Base-by-base conservation (phyloP, 2,329 filamentous ascomycete genomes). In the Cylindrodendrum hubeiense region DNA sequence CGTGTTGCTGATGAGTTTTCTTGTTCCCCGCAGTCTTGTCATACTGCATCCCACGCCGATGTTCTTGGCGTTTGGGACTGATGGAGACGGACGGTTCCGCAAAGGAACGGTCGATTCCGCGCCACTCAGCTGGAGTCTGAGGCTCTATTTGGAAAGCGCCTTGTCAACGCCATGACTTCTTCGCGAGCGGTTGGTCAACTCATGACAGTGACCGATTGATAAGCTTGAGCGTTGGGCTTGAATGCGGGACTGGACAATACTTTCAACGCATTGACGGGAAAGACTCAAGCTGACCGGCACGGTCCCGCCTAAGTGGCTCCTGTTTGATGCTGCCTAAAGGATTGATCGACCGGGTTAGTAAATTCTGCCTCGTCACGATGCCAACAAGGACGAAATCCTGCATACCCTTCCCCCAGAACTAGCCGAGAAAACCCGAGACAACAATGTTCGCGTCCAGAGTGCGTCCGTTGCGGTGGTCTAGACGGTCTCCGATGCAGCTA, bases 331-430 rank as follows among this genome's bases (percentile, higher is more conserved):
- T n/a, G 21, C 30, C 21, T 24, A 19, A 7, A 54, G n/a, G 17
- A 37, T 37, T 17, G 33, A 26, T 37, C 21, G 33, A 26, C 39
- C 22, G 39, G 17, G 17, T 22, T 4, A 34, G 26, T 34, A 51
- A 56, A 56, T 44, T 56, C 44, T 51, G 52, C 26, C 52, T 62
- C 51, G 52, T 56, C 51, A 56, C 15, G 17, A 56, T 62, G 59
- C 34, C 21, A 26, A 44, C 43, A 33, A 43, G 21, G 19, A 51
- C 37, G 19, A 56, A 34, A 12, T 50, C 44, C 43, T 62, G 59
- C 59, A 62, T 56, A 33, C 41, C n/a, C 4, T 19, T 13, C 30
- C 34, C 50, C 44, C 39, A 19, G n/a, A 21, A 10, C 9, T 30
- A 13, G n/a, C 47, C 26, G 26, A 50, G n/a, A 33, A 33, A 28